Percentiles rank a stretch among this genome's conserved stretches.
These are phyloP conservation scores for Venturia nashicola DNA, from an alignment of 2,329 filamentous ascomycete species.

Conservation along the genomic window DNA sequence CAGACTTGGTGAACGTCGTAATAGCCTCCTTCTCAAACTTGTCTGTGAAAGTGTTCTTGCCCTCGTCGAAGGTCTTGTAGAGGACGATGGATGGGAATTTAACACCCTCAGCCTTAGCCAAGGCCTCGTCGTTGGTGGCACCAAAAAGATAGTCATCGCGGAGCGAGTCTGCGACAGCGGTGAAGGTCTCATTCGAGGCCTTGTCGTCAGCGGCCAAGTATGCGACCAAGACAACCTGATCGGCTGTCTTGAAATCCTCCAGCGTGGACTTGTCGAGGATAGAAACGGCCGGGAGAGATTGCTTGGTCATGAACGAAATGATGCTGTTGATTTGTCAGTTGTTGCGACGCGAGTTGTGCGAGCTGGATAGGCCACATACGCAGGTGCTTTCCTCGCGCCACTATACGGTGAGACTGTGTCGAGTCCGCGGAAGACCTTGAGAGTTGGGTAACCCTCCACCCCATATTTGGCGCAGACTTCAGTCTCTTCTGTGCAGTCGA, in stretches of 20 bases:
- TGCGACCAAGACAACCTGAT: slow-evolving; percentile 89
- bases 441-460: slow-evolving; percentile 94
- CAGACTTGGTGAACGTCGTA: slow-evolving; percentile 68
- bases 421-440: slow-evolving; percentile 93
- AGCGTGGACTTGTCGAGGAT: slow-evolving; percentile 67
- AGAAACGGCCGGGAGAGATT: slow-evolving; percentile 87
- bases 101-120: slow-evolving; percentile 85
- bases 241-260: slow-evolving; percentile 93
- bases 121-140: slow-evolving; percentile 65
- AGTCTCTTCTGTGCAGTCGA: slow-evolving; percentile 90
- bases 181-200: slow-evolving; percentile 76
- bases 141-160: slow-evolving; percentile 91
- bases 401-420: slow-evolving; percentile 74
- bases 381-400: slow-evolving; percentile 77
- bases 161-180: slow-evolving; percentile 58
- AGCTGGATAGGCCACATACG: slow-evolving; percentile 29
- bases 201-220: slow-evolving; percentile 76
- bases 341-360: not conserved
- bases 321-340: slow-evolving; percentile 31
- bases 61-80: slow-evolving; percentile 97
- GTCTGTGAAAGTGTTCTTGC: slow-evolving; percentile 73
- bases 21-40: slow-evolving; percentile 75
- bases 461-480: slow-evolving; percentile 83
- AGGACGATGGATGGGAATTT: slow-evolving; percentile 77
- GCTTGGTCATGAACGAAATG: slow-evolving; percentile 92